Base-by-base conservation (phyloP, 768 basidiomycete species). In the Agrocybe praecox region DNA sequence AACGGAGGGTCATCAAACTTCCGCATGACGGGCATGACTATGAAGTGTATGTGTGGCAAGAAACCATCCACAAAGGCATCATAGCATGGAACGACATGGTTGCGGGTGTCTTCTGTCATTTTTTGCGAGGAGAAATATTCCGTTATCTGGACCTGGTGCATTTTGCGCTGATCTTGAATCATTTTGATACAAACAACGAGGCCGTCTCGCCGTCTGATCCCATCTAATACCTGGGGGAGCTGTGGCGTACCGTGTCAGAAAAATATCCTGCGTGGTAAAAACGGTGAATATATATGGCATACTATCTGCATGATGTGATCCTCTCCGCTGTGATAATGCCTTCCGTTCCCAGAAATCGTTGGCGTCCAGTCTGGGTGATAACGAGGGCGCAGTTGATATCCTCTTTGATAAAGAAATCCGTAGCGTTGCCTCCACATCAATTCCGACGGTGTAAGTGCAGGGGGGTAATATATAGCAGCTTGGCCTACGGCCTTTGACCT, bases 21-120 rank as follows among this genome's bases (percentile, higher is more conserved):
- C 49, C 74, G 67, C 17, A 79, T 66, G 1, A 74, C 52, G 0
- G 77, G 79, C 71, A 76, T 77, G 1, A 63, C 75, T 62, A 70
- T 69, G 66, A 60, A 64, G 57, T 64, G 73, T 66, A 62, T 65
- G 67, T 56, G 58, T 6, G 57, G 57, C 18, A 55, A 53, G 22
- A 47, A 48, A 12, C 36, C 51, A 40, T 68, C 67, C 15, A n/a
- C 22, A 46, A 70, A 70, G 1, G 61, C 42, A 45, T 67, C 62
- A 29, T 65, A 63, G 46, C 65, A 61, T 32, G 66, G 64, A 18
- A 68, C 67, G 32, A 65, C 64, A 46, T 70, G 69, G 49, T 70
- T 68, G 40, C 66, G 52, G 24, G 62, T 55, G 32, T 70, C 64
- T 14, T 49, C 58, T 17, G 56, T 42, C 61, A 67, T 62, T 36